Evolutionary conservation across 495 filamentous ascomycete species (phyloP), one percentile per base, ranked within the genome.

Genomic region (Rostrohypoxylon terebratum): DNA sequence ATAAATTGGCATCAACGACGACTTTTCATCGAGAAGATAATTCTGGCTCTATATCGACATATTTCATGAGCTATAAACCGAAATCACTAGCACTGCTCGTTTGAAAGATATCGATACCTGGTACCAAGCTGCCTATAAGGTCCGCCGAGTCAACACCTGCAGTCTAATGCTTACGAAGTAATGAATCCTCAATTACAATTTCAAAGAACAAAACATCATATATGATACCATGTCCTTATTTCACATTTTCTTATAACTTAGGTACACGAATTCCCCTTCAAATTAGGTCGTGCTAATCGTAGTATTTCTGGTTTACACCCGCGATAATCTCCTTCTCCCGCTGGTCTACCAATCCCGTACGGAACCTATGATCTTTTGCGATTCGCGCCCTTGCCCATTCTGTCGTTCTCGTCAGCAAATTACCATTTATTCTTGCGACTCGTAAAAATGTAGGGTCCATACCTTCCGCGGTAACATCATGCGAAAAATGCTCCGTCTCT

Each of bases 271-370:
- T 28, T 4, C 28, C 6, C 6, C 28, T 28, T 28, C 6, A 3
- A 28, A 28, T 28, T 28, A 4, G 2, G 21, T 23, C 23, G 13
- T 7, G 7, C 25, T 60, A 80, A 36, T 78, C 78, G 65, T 80
- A 80, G 58, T 76, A 80, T 42, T 77, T 78, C 59, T 78, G 72
- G 38, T 68, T 66, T 7, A 80, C 71, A 25, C 78, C 78, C 1
- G 77, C 77, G 44, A 80, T 77, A 53, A 80, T 80, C 66, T 80
- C 78, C 67, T 69, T 75, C 60, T 77, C 78, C n/a, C 60, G 60
- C 21, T 66, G 66, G 21, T 76, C 66, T 38, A 72, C 74, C 14
- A 78, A 38, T 14, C 77, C 74, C 0, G 75, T 77, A 10, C 76
- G 67, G 54, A 77, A 78, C 25, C 77, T 69, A 51, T 78, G 76